Evolutionary conservation across 2,329 filamentous ascomycete species (phyloP), one percentile per base, ranked within the genome.

Genomic region (Bipolaris gigantea): DNA sequence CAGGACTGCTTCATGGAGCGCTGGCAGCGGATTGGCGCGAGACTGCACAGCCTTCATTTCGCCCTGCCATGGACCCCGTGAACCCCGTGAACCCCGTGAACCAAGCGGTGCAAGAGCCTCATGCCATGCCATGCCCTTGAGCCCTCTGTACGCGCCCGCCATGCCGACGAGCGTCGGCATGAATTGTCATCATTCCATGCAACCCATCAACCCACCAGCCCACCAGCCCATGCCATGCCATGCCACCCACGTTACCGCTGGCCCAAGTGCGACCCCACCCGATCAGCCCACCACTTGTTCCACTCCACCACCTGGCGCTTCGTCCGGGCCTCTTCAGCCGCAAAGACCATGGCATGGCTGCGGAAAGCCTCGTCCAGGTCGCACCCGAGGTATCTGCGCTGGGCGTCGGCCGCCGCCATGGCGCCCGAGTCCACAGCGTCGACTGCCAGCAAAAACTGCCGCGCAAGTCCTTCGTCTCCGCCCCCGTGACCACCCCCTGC

Each of bases 271-370:
- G 67, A 59, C 60, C 76, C 76, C 25, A 87, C 79, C 59, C 85
- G 79, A 54, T 74, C 70, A 30, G 76, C 74, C 91, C 91, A 96
- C 90, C 91, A 96, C 42, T 81, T 74, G 39, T 77, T 76, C 86
- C 90, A 97, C 62, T 88, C 81, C 4, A 97, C 76, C 7, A 94
- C 86, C 69, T 82, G 86, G 67, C 83, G 85, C 46, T 82, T 80
- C 45, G 78, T 80, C 66, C 93, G 83, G 5, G 93, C 91, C 65
- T 96, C 89, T 75, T 97, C 94, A 0, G 93, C 94, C 21, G 91
- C 92, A 78, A 97, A 99, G 0, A 97, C 93, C 75, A 94, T 84
- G 2, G 89, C 92, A 76, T 97, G 94, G 67, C 91, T 96, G 44
- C 89, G 82, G n/a, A 97, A 82, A 1, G 89, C 85, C 69, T 97